Evolutionary conservation across 176 grass and related monocot genomes (phyloP), one percentile per base, ranked within the genome.

Genomic region (Zizania latifolia): DNA sequence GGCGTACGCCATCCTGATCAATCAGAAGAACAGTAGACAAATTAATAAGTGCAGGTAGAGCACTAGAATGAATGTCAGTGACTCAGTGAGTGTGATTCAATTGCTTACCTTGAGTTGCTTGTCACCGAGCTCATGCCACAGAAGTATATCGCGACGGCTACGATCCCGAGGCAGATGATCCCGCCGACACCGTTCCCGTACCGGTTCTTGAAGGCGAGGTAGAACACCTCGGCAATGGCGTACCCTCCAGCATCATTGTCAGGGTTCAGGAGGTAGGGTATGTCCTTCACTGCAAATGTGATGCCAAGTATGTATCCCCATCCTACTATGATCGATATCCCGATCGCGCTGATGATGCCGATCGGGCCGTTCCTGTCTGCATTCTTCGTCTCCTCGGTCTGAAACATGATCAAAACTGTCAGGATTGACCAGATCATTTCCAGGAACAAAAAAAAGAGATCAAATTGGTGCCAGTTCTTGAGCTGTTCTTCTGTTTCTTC

Each of bases 301-400:
- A 98, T 81, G 35, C 88, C 95, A 0, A 98, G 75, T 37, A 98
- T 78, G 83, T 98, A 98, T 0, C 75, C 91, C 91, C 95, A 98
- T 3, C 91, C 89, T 6, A 94, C 86, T 10, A 98, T 5, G 48
- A 89, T 90, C 8, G 91, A 92, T 60, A 98, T 72, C 5, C 82
- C 86, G n/a, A 98, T 93, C 3, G 91, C 75, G 40, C 82, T 92
- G 67, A 98, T 81, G 59, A 98, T 98, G 32, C 95, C 95, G 35
- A 87, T 92, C 0, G 89, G 89, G 3, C 95, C 91, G 40, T 87
- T 98, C 87, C 45, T 87, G 58, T 98, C 95, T 4, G 86, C 89
- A 3, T 83, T 94, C 19, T 94, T 98, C 1, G 95, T 94, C 54
- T 98, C 91, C 56, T 98, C 95, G 0, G 91, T 94, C 91, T 94